phyloP scores from a whole-genome alignment of 202 grass and related monocot species.

The Hordeum pubiflorum region DNA sequence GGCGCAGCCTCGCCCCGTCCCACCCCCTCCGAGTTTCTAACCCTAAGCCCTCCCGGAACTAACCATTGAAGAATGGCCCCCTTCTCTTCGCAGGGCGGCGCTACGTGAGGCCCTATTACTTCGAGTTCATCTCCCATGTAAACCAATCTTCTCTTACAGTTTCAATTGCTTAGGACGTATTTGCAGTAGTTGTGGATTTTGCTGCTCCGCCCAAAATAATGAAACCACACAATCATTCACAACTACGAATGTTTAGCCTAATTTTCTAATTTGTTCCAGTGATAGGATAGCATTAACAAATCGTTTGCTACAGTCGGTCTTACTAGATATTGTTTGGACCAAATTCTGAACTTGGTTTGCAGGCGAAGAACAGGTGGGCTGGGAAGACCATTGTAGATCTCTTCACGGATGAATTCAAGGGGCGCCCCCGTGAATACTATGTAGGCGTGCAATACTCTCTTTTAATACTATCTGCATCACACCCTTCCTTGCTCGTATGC shows the following conservation, averaged over 20 bases:
- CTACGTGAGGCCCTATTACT: conserved; percentile 93
- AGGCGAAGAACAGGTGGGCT: conserved; percentile 94
- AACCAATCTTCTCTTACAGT: neutral
- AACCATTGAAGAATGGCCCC: neutral
- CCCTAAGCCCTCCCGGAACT: neutral
- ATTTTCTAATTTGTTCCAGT: neutral
- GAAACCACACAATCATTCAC: neutral
- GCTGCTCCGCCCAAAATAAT: neutral
- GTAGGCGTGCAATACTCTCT: conserved; percentile 29
- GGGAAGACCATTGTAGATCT: conserved; percentile 94
- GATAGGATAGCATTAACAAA: neutral
- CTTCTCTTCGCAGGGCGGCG: conserved; percentile 52
- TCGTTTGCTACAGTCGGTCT: neutral
- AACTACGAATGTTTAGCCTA: neutral
- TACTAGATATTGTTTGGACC: neutral
- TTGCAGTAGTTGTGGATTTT: neutral
- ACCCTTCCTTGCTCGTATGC: neutral
- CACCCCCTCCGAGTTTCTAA: neutral
- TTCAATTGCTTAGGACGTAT: neutral
- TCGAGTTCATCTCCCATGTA: conserved; percentile 97
- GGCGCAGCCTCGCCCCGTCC: neutral
- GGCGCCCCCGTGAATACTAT: conserved; percentile 69
- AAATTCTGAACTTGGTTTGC: conserved; percentile 8
- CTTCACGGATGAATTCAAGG: conserved; percentile 92
- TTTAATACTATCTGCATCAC: neutral